Base-by-base conservation (phyloP, 2,329 filamentous ascomycete species). In the Neurospora crassa region DNA sequence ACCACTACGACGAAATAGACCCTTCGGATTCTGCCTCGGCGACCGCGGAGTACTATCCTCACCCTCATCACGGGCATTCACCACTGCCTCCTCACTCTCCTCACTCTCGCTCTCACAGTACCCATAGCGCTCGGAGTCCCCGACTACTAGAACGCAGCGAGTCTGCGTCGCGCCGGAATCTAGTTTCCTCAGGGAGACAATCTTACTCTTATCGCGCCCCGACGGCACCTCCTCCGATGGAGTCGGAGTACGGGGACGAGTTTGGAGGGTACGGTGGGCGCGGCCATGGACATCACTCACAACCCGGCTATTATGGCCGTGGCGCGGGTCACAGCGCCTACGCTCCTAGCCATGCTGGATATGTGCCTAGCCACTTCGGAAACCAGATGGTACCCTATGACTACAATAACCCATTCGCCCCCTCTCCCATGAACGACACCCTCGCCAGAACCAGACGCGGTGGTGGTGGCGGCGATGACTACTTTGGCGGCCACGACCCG, bases 11-110 rank as follows among this genome's bases (percentile, higher is more conserved):
- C 77, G 86, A 86, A 43, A 76, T 89, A 74, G 84, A 86, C 2
- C 87, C 87, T 16, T 85, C 84, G 42, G 88, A 90, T 77, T 89
- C 88, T 8, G 88, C 87, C 20, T 90, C 88, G 47, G 79, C 78
- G 41, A 81, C 78, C 74, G 81, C 78, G 76, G 80, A 79, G 41
- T 76, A 77, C 73, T 75, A 77, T 76, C 75, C 76, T 70, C 74
- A 74, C 68, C 78, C 75, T 34, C 75, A 18, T 11, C 53, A 37
- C 24, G 53, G 53, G 16, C 53, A 63, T 63, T 29, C 53, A 5
- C 53, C 24, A n/a, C 2, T 63, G 29, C 24, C 53, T 37, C 29
- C 53, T 2, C 47, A 53, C 0, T 53, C 47, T 63, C 53, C 53
- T 63, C 53, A 63, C 29, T 63, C 53, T 1, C 53, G 53, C 53